phyloP scores from a whole-genome alignment of 805 yeast genomes.

The Clavispora fructus region DNA sequence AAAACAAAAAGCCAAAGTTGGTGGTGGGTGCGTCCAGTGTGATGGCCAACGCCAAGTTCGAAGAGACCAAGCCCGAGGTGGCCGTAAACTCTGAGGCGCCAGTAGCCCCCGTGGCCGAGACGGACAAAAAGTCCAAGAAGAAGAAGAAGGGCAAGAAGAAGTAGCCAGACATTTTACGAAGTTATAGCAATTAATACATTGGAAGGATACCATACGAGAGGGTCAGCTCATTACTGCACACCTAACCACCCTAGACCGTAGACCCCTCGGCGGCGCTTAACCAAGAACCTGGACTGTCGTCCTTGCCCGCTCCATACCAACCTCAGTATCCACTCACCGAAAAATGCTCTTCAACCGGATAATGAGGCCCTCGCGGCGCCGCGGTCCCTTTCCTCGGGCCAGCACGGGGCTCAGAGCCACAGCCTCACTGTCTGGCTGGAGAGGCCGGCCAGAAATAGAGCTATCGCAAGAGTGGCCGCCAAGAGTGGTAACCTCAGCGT shows the following conservation, averaged over 20 bases:
- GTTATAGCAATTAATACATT: background rate
- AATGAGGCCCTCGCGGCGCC: conserved; percentile 22
- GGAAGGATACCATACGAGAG: background rate
- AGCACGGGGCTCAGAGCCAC: background rate
- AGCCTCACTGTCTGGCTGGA: conserved; percentile 5
- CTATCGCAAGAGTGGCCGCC: conserved; percentile 9
- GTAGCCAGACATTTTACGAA: background rate
- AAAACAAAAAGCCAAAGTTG: conserved; percentile 12
- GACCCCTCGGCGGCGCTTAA: no score
- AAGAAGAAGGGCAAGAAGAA: conserved; percentile 13
- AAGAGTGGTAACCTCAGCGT: conserved; percentile 8
- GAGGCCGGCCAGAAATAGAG: conserved; percentile 9
- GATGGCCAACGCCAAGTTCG: conserved; percentile 34
- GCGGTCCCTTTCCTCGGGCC: conserved; percentile 1
- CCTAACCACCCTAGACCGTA: no score
- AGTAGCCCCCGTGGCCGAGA: conserved; percentile 10
- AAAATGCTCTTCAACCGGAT: conserved; percentile 30
- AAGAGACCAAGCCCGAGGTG: conserved; percentile 13
- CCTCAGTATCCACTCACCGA: conserved; percentile 5
- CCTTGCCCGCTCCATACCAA: no score
- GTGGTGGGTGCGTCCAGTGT: conserved; percentile 34
- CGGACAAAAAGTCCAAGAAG: conserved; percentile 31
- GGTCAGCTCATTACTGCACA: background rate
- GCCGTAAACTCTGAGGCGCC: conserved; percentile 5
- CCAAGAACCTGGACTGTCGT: no score